Evolutionary conservation across 352 stramenopile species (phyloP).

Genomic region (Blastocystis sp.): DNA sequence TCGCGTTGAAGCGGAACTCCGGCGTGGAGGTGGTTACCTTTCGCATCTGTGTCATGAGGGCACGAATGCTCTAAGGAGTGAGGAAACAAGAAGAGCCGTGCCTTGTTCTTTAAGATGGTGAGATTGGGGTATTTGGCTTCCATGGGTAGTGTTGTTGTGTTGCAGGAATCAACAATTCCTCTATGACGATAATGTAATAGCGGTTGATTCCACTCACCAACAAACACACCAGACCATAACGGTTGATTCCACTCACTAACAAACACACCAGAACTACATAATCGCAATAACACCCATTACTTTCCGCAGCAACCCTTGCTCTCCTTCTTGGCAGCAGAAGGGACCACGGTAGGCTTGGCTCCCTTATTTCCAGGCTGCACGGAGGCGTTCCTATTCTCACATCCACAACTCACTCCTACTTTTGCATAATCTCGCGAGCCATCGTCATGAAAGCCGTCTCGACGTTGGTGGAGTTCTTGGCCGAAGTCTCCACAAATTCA

Average conservation of each 20-base stretch:
- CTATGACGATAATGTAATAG: too few species aligned
- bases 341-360: conserved; percentile 40
- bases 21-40: not conserved
- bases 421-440: conserved; percentile 88
- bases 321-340: conserved; percentile 52
- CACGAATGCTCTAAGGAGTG: not conserved
- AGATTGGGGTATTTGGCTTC: conserved; percentile 23
- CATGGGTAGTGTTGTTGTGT: too few species aligned
- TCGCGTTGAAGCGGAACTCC: not conserved
- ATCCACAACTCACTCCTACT: not conserved
- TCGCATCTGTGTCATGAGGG: conserved; percentile 30
- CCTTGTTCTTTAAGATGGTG: conserved; percentile 35
- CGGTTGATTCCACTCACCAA: too few species aligned
- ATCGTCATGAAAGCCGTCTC: conserved; percentile 98
- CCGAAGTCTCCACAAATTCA: conserved; percentile 94
- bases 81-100: not conserved
- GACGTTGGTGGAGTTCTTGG: conserved; percentile 94
- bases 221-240: too few species aligned
- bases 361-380: conserved; percentile 52
- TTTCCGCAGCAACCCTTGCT: conserved; percentile 57
- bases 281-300: conserved; percentile 55
- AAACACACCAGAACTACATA: conserved; percentile 48
- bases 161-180: too few species aligned
- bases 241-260: too few species aligned
- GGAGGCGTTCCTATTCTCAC: conserved; percentile 14